Evolutionary conservation across 164 flowering plant species (phyloP).

Genomic region (Nymphaea colorata): DNA sequence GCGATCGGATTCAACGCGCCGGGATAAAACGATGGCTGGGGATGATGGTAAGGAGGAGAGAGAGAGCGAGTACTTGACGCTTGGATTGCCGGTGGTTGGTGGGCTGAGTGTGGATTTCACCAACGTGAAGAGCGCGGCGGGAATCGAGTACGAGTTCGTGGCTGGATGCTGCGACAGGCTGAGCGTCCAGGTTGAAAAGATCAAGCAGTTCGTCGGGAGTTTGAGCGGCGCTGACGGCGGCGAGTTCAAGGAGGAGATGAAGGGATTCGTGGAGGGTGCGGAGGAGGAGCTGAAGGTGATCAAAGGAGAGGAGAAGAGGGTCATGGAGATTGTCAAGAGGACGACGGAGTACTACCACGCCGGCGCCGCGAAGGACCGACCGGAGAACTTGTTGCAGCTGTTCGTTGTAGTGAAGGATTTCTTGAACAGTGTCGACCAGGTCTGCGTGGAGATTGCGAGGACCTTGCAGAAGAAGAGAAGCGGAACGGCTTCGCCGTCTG

Average conservation of each 20-base stretch:
- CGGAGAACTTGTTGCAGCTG: conserved; percentile 32
- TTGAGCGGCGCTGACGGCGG: conserved; percentile 15
- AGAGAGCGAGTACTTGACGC: conserved; percentile 41
- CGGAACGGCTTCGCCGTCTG: conserved; percentile 17
- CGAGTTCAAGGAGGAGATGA: conserved; percentile 48
- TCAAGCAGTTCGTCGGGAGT: conserved; percentile 14
- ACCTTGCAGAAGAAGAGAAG: conserved; percentile 40
- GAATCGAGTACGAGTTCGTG: conserved; percentile 36
- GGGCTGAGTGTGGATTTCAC: conserved; percentile 48
- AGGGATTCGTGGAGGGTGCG: conserved; percentile 38
- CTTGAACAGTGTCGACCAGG: conserved; percentile 57
- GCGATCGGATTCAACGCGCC: conserved; percentile 13
- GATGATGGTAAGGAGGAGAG: conserved; percentile 20
- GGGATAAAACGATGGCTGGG: neutral
- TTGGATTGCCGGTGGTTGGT: conserved; percentile 51
- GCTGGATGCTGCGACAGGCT: conserved; percentile 20
- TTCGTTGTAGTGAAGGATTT: conserved; percentile 68
- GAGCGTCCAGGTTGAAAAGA: conserved; percentile 19
- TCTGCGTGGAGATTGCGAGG: conserved; percentile 38
- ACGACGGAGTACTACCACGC: conserved; percentile 72
- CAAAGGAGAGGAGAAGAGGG: conserved; percentile 44
- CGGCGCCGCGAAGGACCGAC: conserved; percentile 36
- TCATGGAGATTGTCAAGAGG: conserved; percentile 52
- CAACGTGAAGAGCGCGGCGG: conserved; percentile 62
- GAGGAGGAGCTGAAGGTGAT: conserved; percentile 49